phyloP scores from a whole-genome alignment of 2,329 filamentous ascomycete species.

The Coniochaeta sp. region DNA sequence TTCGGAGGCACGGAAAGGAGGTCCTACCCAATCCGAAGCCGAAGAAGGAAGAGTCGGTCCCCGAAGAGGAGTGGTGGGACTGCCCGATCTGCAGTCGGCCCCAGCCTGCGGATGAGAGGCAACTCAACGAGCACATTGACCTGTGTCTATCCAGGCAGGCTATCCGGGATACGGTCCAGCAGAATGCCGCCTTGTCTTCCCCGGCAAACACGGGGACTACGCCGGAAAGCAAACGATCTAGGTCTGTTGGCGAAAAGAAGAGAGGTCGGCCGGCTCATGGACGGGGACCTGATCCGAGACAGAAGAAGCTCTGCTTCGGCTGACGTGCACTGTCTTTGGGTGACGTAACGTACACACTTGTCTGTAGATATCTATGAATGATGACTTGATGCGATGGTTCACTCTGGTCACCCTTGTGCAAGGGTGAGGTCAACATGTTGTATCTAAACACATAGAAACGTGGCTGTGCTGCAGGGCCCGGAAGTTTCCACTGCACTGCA shows the following conservation, averaged over 20 bases:
- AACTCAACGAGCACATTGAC: conserved; percentile 90
- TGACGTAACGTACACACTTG: not conserved
- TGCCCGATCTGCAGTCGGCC: conserved; percentile 83
- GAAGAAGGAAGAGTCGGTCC: conserved; percentile 19
- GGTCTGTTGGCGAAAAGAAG: conserved; percentile 25
- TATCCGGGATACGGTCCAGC: conserved; percentile 70
- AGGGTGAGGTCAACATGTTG: too few species aligned
- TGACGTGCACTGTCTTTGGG: conserved; percentile 12
- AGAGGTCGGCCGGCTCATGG: conserved; percentile 22
- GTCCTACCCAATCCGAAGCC: conserved; percentile 43
- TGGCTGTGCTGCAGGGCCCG: too few species aligned
- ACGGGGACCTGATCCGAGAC: conserved; percentile 30
- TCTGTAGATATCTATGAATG: not conserved
- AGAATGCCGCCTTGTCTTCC: conserved; percentile 34
- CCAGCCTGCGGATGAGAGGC: conserved; percentile 65
- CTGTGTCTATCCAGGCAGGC: conserved; percentile 79
- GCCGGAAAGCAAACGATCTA: conserved; percentile 29
- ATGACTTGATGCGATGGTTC: not conserved
- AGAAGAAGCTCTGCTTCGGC: conserved; percentile 47
- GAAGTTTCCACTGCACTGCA: too few species aligned
- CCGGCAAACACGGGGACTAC: conserved; percentile 16
- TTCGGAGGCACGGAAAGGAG: conserved; percentile 41
- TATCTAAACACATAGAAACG: too few species aligned
- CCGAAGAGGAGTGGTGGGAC: conserved; percentile 57
- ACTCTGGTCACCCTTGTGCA: too few species aligned